Conservation (phyloP, 352 stramenopile genomes). For the Phytophthora kernoviae region DNA sequence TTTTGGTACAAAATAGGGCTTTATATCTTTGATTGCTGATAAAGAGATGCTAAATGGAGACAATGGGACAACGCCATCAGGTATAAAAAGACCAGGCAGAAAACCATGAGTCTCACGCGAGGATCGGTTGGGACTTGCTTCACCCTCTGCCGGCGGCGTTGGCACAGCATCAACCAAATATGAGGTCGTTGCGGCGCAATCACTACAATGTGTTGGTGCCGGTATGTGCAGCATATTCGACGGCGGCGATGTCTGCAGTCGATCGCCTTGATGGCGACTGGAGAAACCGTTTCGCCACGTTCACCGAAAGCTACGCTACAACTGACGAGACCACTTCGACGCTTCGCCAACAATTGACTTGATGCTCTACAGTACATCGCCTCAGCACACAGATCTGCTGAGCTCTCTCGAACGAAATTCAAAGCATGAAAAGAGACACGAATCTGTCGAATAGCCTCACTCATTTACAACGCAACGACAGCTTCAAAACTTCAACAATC, state of each 20-base stretch:
- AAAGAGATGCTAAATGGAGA: background rate
- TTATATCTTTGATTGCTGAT: too few relatives aligned
- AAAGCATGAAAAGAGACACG: background rate
- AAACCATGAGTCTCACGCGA: conserved; percentile 11
- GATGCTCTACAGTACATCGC: too few relatives aligned
- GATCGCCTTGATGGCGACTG: conserved; percentile 4
- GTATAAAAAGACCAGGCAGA: background rate
- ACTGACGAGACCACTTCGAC: too few relatives aligned
- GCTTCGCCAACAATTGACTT: background rate
- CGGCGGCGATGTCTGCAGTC: conserved; percentile 1
- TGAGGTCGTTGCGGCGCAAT: too few relatives aligned
- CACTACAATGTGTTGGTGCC: too few relatives aligned
- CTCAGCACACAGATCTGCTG: background rate
- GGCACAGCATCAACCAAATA: conserved; percentile 1
- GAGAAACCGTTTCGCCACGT: conserved; percentile 17
- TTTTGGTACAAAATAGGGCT: too few relatives aligned
- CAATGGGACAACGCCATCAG: conserved; percentile 11
- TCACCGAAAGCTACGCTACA: background rate
- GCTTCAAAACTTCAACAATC: conserved; percentile 22
- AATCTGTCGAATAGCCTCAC: too few relatives aligned
- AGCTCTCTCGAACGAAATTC: conserved; percentile 32
- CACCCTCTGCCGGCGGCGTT: conserved; percentile 1
- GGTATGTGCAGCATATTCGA: too few relatives aligned
- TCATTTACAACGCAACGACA: conserved; percentile 27
- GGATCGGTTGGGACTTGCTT: conserved; percentile 22